A percentile compares a stretch with the other conserved stretches of the same genome.
phyloP scores from a whole-genome alignment of 768 basidiomycete species.

The Xerocomus brunneocitrinus region DNA sequence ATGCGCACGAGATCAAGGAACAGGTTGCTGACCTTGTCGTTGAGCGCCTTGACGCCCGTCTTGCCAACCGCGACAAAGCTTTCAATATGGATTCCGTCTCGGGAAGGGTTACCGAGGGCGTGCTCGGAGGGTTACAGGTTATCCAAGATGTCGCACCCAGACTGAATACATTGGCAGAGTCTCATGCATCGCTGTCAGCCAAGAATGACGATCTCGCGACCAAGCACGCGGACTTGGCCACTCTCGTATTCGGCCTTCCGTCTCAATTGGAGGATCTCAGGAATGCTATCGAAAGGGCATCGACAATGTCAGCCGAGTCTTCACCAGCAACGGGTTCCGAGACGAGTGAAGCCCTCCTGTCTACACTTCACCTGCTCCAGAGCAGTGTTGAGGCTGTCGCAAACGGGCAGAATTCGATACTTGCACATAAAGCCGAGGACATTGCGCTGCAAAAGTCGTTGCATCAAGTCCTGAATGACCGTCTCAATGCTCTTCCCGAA shows the following conservation, averaged over 20 bases:
- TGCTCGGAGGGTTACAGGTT: conserved; percentile 43
- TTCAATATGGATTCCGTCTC: conserved; percentile 60
- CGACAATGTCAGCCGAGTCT: conserved; percentile 14
- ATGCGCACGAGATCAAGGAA: conserved; percentile 84
- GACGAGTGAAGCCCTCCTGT: conserved; percentile 26
- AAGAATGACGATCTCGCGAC: conserved; percentile 35
- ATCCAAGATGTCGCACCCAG: conserved; percentile 36
- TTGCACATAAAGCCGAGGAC: conserved; percentile 46
- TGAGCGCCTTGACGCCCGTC: conserved; percentile 75
- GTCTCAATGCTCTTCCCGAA: conserved; percentile 57
- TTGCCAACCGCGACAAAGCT: conserved; percentile 71
- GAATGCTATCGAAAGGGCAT: conserved; percentile 37
- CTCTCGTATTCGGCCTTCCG: conserved; percentile 46
- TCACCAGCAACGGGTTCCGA: conserved; percentile 13
- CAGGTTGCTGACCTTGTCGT: conserved; percentile 87
- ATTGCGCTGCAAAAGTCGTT: conserved; percentile 47
- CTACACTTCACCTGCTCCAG: conserved; percentile 44
- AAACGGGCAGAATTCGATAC: conserved; percentile 46
- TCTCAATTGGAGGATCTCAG: conserved; percentile 41
- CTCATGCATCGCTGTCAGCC: conserved; percentile 40
- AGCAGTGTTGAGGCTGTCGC: conserved; percentile 45
- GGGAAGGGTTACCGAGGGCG: conserved; percentile 49
- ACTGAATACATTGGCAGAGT: conserved; percentile 38
- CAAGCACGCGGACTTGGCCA: conserved; percentile 38
- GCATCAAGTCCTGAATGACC: conserved; percentile 50